These are phyloP conservation scores for Lichtheimia corymbifera DNA, from an alignment of 371 early-diverging fungal genomes.

Conservation along the genomic window DNA sequence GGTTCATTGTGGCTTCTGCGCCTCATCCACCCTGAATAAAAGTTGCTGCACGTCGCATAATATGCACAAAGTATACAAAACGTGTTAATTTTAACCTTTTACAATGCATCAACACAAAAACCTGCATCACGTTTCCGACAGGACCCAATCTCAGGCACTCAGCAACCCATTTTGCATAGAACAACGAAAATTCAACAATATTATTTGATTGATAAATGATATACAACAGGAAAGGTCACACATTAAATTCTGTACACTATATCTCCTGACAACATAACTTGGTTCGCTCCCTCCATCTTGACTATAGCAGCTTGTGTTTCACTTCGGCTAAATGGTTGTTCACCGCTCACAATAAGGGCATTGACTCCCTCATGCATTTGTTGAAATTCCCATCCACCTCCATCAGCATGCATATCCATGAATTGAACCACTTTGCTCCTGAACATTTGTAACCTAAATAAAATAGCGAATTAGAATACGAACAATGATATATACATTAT, in stretches of 20 bases:
- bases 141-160: too few relatives aligned
- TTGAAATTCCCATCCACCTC: slow-evolving; percentile 38
- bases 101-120: too few relatives aligned
- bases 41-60: too few relatives aligned
- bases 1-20: too few relatives aligned
- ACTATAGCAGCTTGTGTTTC: slow-evolving; percentile 30
- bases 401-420: slow-evolving; percentile 16
- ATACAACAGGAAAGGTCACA: too few relatives aligned
- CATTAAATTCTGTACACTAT: slow-evolving; percentile 65
- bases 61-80: too few relatives aligned
- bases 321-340: slow-evolving; percentile 20
- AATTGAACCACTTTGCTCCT: slow-evolving; percentile 28
- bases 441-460: slow-evolving; percentile 32
- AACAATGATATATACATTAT: background rate
- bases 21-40: too few relatives aligned
- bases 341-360: slow-evolving; percentile 19
- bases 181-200: too few relatives aligned
- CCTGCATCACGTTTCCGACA: too few relatives aligned
- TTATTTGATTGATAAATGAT: too few relatives aligned
- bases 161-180: too few relatives aligned
- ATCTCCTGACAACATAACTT: slow-evolving; percentile 72
- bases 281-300: slow-evolving; percentile 64
- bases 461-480: background rate
- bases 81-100: too few relatives aligned
- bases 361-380: slow-evolving; percentile 48